phyloP scores from a whole-genome alignment of 306 rosid genomes.

The Adenanthera pavonina region DNA sequence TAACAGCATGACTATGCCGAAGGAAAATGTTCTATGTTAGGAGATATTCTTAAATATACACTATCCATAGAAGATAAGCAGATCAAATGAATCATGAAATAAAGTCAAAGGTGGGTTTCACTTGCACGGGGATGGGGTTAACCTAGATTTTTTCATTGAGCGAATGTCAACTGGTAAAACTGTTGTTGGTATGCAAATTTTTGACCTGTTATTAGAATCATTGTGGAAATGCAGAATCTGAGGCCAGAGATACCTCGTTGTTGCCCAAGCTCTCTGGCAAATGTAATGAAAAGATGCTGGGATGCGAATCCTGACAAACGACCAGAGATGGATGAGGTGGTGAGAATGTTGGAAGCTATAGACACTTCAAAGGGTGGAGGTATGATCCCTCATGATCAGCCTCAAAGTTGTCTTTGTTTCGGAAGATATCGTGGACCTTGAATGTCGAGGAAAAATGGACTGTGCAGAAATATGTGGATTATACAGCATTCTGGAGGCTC shows the following conservation, averaged over 20 bases:
- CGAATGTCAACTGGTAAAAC: neutral
- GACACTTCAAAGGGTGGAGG: slow-evolving; percentile 98
- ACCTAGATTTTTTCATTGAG: neutral
- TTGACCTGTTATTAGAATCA: slow-evolving; percentile 15
- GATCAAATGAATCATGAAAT: neutral
- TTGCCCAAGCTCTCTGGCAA: slow-evolving; percentile 96
- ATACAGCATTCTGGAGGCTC: slow-evolving; percentile 44
- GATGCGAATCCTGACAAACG: slow-evolving; percentile 95
- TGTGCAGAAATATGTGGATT: neutral
- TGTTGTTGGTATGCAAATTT: neutral
- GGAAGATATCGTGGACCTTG: slow-evolving; percentile 86
- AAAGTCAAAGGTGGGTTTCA: no score
- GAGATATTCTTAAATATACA: no score
- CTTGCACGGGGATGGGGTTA: no score
- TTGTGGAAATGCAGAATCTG: slow-evolving; percentile 74
- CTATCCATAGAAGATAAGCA: neutral
- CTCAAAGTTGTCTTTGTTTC: slow-evolving; percentile 90
- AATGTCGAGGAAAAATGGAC: slow-evolving; percentile 41
- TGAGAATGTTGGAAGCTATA: slow-evolving; percentile 84
- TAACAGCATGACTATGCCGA: slow-evolving; percentile 8
- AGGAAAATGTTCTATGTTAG: no score
- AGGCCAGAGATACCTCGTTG: slow-evolving; percentile 98
- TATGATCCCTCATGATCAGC: slow-evolving; percentile 90
- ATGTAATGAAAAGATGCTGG: slow-evolving; percentile 99
- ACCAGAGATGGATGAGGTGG: slow-evolving; percentile 98